phyloP scores from a whole-genome alignment of 495 filamentous ascomycete genomes.

The Delitschia confertaspora region DNA sequence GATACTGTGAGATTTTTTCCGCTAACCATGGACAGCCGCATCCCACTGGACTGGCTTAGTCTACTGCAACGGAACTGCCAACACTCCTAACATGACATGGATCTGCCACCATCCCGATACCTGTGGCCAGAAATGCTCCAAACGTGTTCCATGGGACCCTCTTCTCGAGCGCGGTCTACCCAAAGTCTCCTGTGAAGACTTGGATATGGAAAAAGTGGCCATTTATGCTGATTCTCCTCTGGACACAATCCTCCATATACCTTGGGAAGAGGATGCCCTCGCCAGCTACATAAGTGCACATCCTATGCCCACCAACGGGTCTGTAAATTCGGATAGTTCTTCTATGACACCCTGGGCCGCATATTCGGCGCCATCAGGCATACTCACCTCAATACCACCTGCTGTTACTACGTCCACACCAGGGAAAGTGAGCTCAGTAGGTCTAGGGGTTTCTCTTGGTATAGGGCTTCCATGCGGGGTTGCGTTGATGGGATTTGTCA shows the following conservation, averaged over 20 bases:
- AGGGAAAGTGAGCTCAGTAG: too few species aligned
- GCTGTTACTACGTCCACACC: too few species aligned
- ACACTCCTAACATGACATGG: conserved; percentile 10
- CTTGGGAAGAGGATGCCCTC: not conserved
- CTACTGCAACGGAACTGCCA: conserved; percentile 6
- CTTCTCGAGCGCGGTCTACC: not conserved
- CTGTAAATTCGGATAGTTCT: too few species aligned
- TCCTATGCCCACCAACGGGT: too few species aligned
- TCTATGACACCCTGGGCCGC: too few species aligned
- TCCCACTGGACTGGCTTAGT: conserved; percentile 11
- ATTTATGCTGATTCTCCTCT: not conserved
- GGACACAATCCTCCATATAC: not conserved
- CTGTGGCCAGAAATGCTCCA: conserved; percentile 2
- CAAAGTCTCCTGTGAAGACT: not conserved
- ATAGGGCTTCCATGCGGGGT: not conserved
- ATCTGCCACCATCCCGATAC: conserved; percentile 15
- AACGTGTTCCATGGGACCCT: conserved; percentile 1
- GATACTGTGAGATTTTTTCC: not conserved
- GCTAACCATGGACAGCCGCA: not conserved
- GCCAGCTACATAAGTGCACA: conserved; percentile 1
- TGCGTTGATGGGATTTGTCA: not conserved
- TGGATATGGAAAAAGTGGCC: conserved; percentile 2
- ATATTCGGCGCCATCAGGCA: too few species aligned
- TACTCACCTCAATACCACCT: too few species aligned
- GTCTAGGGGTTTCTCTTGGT: not conserved